Conservation (phyloP, 2,329 filamentous ascomycete genomes). For the Ascochyta lentis region DNA sequence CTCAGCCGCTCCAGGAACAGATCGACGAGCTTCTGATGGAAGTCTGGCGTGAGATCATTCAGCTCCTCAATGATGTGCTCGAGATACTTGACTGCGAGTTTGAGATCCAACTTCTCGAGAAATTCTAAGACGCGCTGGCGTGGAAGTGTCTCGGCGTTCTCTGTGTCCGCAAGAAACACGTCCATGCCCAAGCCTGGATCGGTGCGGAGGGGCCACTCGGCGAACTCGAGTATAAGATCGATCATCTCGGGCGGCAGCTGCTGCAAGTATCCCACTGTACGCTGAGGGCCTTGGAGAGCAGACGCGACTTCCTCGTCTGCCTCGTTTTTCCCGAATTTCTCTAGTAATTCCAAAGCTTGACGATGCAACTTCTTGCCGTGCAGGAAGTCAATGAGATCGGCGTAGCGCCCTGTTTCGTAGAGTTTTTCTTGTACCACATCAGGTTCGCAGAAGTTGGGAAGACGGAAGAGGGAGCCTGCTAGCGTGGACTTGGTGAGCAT, state of each 20-base stretch:
- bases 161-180: constrained; percentile 88
- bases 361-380: constrained; percentile 93
- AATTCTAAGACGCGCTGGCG: constrained; percentile 78
- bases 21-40: constrained; percentile 84
- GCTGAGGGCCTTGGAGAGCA: constrained; percentile 76
- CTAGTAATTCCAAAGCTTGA: constrained; percentile 81
- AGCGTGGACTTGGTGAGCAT: constrained; percentile 90
- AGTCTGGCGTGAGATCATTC: constrained; percentile 81
- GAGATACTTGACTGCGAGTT: constrained; percentile 80
- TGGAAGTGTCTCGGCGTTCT: constrained; percentile 90
- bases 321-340: constrained; percentile 73
- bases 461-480: constrained; percentile 88
- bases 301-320: constrained; percentile 55
- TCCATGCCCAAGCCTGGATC: constrained; percentile 84
- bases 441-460: constrained; percentile 96
- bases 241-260: constrained; percentile 85
- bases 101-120: constrained; percentile 70
- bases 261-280: constrained; percentile 90
- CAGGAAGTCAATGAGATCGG: constrained; percentile 95
- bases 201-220: constrained; percentile 80
- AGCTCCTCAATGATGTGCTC: constrained; percentile 91
- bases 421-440: constrained; percentile 93
- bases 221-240: constrained; percentile 89
- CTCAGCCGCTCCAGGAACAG: constrained; percentile 68
- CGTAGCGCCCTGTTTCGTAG: constrained; percentile 86